Evolutionary conservation across 2,329 filamentous ascomycete species (phyloP).

Genomic region (Ascochyta viciae-villosae): DNA sequence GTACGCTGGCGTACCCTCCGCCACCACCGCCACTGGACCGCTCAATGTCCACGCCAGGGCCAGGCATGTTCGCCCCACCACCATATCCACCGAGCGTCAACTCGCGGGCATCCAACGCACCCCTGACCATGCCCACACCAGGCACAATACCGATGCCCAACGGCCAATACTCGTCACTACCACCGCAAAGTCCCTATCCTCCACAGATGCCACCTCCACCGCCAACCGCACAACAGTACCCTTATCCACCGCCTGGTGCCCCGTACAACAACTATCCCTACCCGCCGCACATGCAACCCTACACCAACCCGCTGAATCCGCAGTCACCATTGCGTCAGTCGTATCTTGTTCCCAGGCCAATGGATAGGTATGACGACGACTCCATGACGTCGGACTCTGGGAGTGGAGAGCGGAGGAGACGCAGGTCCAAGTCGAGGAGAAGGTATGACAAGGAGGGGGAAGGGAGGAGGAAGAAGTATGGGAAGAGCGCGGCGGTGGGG

Average conservation of each 20-base stretch:
- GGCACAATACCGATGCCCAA: slow-evolving; percentile 4
- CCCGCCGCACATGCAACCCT: slow-evolving; percentile 12
- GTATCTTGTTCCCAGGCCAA: slow-evolving; percentile 11
- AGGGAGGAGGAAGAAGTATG: slow-evolving; percentile 31
- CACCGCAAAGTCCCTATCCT: slow-evolving; percentile 13
- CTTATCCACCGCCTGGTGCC: slow-evolving; percentile 6
- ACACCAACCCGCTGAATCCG: slow-evolving; percentile 6
- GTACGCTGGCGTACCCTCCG: slow-evolving; percentile 23
- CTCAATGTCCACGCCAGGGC: slow-evolving; percentile 35
- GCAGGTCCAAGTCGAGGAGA: slow-evolving; percentile 23
- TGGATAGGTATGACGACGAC: slow-evolving; percentile 24
- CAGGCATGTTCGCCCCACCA: slow-evolving; percentile 19
- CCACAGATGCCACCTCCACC: slow-evolving; percentile 3
- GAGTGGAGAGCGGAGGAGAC: slow-evolving; percentile 19
- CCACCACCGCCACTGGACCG: slow-evolving; percentile 36
- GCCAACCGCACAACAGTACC: background rate
- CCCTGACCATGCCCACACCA: slow-evolving; percentile 22
- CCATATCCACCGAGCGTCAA: slow-evolving; percentile 17
- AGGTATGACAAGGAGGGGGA: slow-evolving; percentile 10
- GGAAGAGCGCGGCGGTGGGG: slow-evolving; percentile 39
- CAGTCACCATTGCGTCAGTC: slow-evolving; percentile 31
- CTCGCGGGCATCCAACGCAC: slow-evolving; percentile 23
- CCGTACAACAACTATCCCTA: slow-evolving; percentile 12
- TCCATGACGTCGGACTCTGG: slow-evolving; percentile 38
- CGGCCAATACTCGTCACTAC: slow-evolving; percentile 14